Evolutionary conservation across 2,329 filamentous ascomycete species (phyloP), one percentile per base, ranked within the genome.

Genomic region (Hypoxylon rubiginosum): DNA sequence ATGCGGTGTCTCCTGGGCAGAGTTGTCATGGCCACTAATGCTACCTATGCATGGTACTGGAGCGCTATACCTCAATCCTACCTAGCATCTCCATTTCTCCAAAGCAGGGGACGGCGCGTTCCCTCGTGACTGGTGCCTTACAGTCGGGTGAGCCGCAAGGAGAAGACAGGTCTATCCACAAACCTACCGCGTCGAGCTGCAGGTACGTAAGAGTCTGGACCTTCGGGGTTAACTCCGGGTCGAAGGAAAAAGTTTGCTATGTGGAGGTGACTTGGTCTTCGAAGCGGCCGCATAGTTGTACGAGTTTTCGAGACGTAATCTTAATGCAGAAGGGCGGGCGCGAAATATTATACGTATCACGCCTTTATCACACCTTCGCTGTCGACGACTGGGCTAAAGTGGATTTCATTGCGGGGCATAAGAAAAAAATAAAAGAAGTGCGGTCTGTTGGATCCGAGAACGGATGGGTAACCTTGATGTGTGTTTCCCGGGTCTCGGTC

Each of bases 361-460:
- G 65, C 48, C 66, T 70, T 68, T 53, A 54, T 49, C 48, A 52
- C 48, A 67, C 51, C 48, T 62, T 55, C 32, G n/a, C 32, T 39
- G 54, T 48, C 45, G 65, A 64, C 53, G 49, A 68, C 50, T 39
- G 58, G 60, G 43, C 32, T 51, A 58, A 62, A 59, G 62, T 70
- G 65, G 68, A 51, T 70, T 68, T 39, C 32, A 34, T 55, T 30
- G 66, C 64, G 66, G 66, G 66, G 66, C 61, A 46, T 11, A 41
- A 9, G 9, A 17, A 9, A 39, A 64, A 11, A 43, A 64, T 64
- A 64, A 62, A 43, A 64, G 66, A 67, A 62, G 57, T 69, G 66
- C 66, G 66, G 66, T 64, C 66, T 69, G 64, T 56, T 66, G 53
- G 52, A 57, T 69, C 66, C 66, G 66, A 69, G 64, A 60, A 69